Percentiles rank a stretch among this genome's conserved stretches.
Evolutionary conservation across 1,139 yeast species (phyloP).

Genomic region (Candida sp.): DNA sequence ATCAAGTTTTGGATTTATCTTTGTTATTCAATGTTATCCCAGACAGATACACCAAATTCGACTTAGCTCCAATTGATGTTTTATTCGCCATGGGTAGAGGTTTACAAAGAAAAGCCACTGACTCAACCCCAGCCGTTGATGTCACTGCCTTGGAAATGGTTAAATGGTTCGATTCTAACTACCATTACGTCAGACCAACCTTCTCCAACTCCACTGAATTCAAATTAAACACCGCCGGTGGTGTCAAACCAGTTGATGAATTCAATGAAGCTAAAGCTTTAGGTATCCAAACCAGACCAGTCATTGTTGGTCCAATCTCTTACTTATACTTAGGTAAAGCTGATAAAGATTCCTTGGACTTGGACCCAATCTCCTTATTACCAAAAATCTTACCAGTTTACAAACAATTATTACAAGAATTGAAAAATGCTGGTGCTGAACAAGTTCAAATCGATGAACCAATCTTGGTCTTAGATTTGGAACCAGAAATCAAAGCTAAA

Average conservation of each 20-base stretch:
- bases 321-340: constrained; percentile 95
- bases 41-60: constrained; percentile 92
- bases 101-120: constrained; percentile 96
- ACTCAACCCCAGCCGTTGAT: constrained; percentile 84
- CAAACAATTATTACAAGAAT: constrained; percentile 81
- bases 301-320: constrained; percentile 93
- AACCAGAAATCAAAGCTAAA: constrained; percentile 78
- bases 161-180: constrained; percentile 99
- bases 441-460: constrained; percentile 98
- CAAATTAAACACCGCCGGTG: constrained; percentile 73
- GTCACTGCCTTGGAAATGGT: constrained; percentile 99
- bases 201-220: constrained; percentile 93
- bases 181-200: constrained; percentile 99
- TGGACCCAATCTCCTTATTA: constrained; percentile 87
- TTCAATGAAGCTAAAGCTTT: constrained; percentile 96
- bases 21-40: constrained; percentile 94
- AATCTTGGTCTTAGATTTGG: constrained; percentile 89
- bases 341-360: constrained; percentile 94
- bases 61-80: constrained; percentile 86
- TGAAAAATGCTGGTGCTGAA: constrained; percentile 92
- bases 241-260: constrained; percentile 96
- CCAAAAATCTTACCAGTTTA: constrained; percentile 90
- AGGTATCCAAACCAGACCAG: constrained; percentile 98
- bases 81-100: constrained; percentile 99
- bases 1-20: constrained; percentile 93